Evolutionary conservation across 139 green algal genomes (phyloP).

Genomic region (Trebouxia sp.): DNA sequence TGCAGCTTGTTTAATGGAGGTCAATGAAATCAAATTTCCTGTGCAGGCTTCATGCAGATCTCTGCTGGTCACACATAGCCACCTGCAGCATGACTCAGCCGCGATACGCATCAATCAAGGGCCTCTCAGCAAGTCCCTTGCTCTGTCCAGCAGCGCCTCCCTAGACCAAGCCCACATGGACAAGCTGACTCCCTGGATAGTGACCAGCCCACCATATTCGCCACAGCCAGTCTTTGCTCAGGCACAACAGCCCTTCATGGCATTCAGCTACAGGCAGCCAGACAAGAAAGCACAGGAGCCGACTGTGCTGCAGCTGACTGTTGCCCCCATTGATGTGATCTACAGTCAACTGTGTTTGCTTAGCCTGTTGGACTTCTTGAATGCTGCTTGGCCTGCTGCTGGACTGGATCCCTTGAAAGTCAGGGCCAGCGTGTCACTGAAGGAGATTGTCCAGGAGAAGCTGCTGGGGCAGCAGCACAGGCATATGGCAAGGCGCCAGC

Average conservation of each 20-base stretch:
- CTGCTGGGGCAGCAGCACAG: slow-evolving; percentile 18
- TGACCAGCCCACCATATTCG: slow-evolving; percentile 7
- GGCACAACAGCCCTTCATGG: slow-evolving; percentile 1
- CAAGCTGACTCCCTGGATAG: slow-evolving; percentile 5
- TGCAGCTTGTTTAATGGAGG: too few relatives aligned
- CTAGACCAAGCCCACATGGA: slow-evolving; percentile 3
- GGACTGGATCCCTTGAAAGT: slow-evolving; percentile 28
- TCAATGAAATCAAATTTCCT: too few relatives aligned
- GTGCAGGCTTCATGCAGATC: slow-evolving; percentile 23
- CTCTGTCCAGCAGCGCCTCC: background rate
- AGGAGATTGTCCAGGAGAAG: slow-evolving; percentile 27
- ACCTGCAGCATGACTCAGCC: slow-evolving; percentile 25
- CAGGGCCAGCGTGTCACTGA: background rate
- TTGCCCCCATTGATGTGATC: slow-evolving; percentile 33
- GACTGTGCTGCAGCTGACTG: background rate
- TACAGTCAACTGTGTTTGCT: slow-evolving; percentile 30
- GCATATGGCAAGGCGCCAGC: background rate
- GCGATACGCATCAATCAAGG: slow-evolving; percentile 4
- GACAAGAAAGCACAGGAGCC: slow-evolving; percentile 9
- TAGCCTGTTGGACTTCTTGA: slow-evolving; percentile 25
- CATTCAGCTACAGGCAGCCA: slow-evolving; percentile 19
- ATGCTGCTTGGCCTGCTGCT: slow-evolving; percentile 24
- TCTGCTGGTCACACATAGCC: slow-evolving; percentile 21
- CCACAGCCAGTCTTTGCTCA: background rate
- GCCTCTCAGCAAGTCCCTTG: background rate